Conservation (phyloP, 2,329 filamentous ascomycete genomes). For the Plenodomus lindquistii region DNA sequence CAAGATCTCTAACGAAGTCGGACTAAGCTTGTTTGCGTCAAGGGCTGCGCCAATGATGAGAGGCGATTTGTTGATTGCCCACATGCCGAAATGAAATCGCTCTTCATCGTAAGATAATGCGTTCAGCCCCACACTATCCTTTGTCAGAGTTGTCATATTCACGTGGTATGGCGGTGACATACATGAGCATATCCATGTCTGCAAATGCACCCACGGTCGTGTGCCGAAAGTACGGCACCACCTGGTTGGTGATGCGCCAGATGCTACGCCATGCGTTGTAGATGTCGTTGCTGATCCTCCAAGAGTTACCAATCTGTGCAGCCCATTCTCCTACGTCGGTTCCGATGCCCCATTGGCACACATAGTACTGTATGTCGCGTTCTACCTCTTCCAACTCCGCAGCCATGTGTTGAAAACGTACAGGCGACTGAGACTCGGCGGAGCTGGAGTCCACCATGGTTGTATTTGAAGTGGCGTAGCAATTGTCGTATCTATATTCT, state of each 20-base stretch:
- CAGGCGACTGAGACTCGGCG: constrained; percentile 30
- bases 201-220: constrained; percentile 33
- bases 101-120: constrained; percentile 44
- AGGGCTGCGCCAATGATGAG: constrained; percentile 50
- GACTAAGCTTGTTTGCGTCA: constrained; percentile 29
- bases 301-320: constrained; percentile 40
- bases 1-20: constrained; percentile 32
- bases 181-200: constrained; percentile 52
- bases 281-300: constrained; percentile 44
- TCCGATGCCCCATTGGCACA: constrained; percentile 48
- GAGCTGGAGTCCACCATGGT: constrained; percentile 44
- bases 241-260: constrained; percentile 40
- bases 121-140: constrained; percentile 40
- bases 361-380: constrained; percentile 40
- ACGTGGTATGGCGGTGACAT: neutral
- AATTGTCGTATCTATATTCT: constrained; percentile 39
- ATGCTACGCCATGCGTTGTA: constrained; percentile 41
- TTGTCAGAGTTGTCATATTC: constrained; percentile 1
- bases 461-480: constrained; percentile 32
- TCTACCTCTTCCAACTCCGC: constrained; percentile 29
- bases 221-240: constrained; percentile 35
- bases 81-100: constrained; percentile 52
- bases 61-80: constrained; percentile 53
- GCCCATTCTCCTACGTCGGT: constrained; percentile 40
- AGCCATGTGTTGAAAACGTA: constrained; percentile 37